Evolutionary conservation across 495 filamentous ascomycete species (phyloP), one percentile per base, ranked within the genome.

Genomic region (Hypoxylon lienhwacheense): DNA sequence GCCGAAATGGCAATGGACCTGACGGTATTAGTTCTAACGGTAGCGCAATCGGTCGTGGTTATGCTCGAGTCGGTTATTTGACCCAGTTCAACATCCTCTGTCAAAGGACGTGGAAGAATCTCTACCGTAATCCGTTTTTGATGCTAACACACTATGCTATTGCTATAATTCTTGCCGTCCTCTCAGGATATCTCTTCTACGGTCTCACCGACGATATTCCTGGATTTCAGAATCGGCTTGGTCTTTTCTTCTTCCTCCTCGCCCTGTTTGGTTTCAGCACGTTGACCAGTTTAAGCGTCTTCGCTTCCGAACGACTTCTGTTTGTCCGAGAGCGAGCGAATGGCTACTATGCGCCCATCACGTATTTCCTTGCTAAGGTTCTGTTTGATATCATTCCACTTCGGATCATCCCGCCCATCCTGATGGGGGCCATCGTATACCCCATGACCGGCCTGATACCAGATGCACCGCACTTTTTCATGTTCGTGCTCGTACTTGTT

Each of bases 111-210:
- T 97, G 95, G 95, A 87, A 85, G 53, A 99, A 99, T 62, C 83
- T 99, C 2, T 97, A 99, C 73, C 85, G 93, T 29, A 97, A 99
- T 69, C 93, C 93, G 12, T 91, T 97, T 84, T 74, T 99, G 35
- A 99, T 99, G 93, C 80, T 99, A 37, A 96, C 95, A 0, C 93
- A 99, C 73, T 99, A 99, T 68, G 92, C 91, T n/a, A 97, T 97
- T 59, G 89, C 93, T 15, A 97, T 99, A 55, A 15, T 97, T 1
- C 81, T 99, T 8, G 93, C 91, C 12, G 91, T 96, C 19, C 84
- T 99, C 41, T 91, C 90, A 24, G 93, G 93, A 12, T 97, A 85
- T 68, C 83, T 99, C 16, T 99, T 97, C 78, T 99, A 96, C 56
- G 93, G 95, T 5, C 73, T 99, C 54, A 96, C 89, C 15, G 88